phyloP scores from a whole-genome alignment of 2,329 filamentous ascomycete genomes.

The Beauveria rudraprayagi region DNA sequence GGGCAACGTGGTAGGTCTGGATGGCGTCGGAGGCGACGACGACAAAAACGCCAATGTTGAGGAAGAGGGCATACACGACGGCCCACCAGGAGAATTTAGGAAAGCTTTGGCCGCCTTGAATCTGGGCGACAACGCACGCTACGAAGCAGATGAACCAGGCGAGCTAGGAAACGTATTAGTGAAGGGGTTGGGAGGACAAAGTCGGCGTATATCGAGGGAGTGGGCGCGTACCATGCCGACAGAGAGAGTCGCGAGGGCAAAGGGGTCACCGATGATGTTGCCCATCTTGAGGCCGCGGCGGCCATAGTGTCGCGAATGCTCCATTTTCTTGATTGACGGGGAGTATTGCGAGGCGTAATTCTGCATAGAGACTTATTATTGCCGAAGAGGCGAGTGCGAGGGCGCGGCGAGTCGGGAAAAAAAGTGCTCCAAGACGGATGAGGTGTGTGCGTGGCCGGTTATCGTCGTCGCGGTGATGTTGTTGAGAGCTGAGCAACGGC shows the following conservation, averaged over 20 bases:
- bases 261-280: constrained; percentile 93
- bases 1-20: constrained; percentile 83
- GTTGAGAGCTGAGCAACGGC: background rate
- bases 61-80: constrained; percentile 74
- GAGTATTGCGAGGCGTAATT: constrained; percentile 65
- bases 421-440: background rate
- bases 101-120: constrained; percentile 41
- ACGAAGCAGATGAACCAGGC: constrained; percentile 94
- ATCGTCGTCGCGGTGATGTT: background rate
- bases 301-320: constrained; percentile 54
- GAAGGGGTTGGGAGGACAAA: background rate
- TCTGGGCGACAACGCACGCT: constrained; percentile 66
- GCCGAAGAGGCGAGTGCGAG: background rate
- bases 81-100: constrained; percentile 93
- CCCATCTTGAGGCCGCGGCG: constrained; percentile 62
- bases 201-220: background rate
- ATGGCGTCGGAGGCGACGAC: constrained; percentile 79
- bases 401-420: background rate
- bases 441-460: background rate
- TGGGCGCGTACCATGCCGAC: constrained; percentile 69
- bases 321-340: constrained; percentile 75
- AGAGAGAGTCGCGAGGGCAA: constrained; percentile 87
- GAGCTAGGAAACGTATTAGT: constrained; percentile 48
- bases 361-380: constrained; percentile 47
- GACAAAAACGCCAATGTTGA: constrained; percentile 70